Conservation (phyloP, 2,329 filamentous ascomycete genomes). For the Pseudogymnoascus sp. region DNA sequence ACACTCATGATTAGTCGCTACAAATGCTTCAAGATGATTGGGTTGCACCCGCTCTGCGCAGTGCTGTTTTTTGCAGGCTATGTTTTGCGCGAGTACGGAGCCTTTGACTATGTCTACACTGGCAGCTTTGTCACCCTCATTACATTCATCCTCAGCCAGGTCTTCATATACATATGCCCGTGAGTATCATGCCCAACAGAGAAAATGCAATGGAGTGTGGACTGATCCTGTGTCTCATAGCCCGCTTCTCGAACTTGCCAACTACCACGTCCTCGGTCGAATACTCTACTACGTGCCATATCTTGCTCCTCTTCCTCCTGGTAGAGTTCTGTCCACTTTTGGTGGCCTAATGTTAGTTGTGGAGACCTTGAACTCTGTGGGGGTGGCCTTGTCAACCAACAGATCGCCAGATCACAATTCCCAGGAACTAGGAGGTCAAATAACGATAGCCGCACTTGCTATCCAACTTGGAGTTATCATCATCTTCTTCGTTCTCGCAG, state of each 20-base stretch:
- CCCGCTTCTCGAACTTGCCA: slow-evolving; percentile 50
- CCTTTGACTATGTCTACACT: slow-evolving; percentile 38
- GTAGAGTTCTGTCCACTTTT: slow-evolving; percentile 37
- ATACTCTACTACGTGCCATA: slow-evolving; percentile 54
- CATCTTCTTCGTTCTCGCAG: slow-evolving; percentile 41
- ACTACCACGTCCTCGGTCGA: slow-evolving; percentile 53
- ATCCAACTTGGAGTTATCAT: slow-evolving; percentile 45
- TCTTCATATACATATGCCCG: slow-evolving; percentile 13
- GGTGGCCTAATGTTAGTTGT: slow-evolving; percentile 38
- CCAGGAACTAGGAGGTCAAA: slow-evolving; percentile 34
- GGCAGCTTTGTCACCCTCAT: slow-evolving; percentile 25
- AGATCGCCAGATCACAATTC: slow-evolving; percentile 30
- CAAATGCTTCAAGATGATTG: slow-evolving; percentile 46
- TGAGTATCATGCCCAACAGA: slow-evolving; percentile 21
- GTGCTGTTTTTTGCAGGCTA: slow-evolving; percentile 50
- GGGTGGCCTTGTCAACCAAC: slow-evolving; percentile 40
- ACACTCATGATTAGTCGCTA: slow-evolving; percentile 35
- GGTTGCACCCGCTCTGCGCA: slow-evolving; percentile 45
- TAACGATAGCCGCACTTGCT: slow-evolving; percentile 42
- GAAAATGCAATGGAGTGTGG: neutral
- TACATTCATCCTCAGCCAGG: slow-evolving; percentile 34
- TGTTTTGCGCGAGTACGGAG: slow-evolving; percentile 41
- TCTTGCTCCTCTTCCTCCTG: slow-evolving; percentile 41
- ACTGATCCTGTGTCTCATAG: slow-evolving; percentile 25
- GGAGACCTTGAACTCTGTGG: slow-evolving; percentile 39